Percentiles rank a stretch among this genome's conserved stretches.
These are phyloP conservation scores for Pythium folliculosum DNA, from an alignment of 352 stramenopile species.

Conservation along the genomic window DNA sequence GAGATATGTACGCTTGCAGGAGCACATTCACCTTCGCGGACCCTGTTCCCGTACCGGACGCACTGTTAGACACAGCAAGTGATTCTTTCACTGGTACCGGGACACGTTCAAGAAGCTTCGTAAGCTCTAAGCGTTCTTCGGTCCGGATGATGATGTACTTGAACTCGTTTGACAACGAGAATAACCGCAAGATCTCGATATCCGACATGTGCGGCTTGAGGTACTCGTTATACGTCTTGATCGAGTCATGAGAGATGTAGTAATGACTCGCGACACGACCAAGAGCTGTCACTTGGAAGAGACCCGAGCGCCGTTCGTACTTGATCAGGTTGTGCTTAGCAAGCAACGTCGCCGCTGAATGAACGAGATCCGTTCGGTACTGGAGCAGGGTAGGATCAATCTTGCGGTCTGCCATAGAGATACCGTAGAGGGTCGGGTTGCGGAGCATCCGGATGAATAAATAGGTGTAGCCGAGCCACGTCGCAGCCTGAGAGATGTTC, in stretches of 20 bases:
- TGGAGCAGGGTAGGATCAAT: slow-evolving; percentile 94
- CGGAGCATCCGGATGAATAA: slow-evolving; percentile 99
- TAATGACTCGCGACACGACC: slow-evolving; percentile 98
- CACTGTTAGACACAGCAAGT: slow-evolving; percentile 50
- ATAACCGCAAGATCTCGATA: slow-evolving; percentile 99
- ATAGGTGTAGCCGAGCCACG: slow-evolving; percentile 99
- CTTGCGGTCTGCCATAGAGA: slow-evolving; percentile 86
- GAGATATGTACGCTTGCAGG: slow-evolving; percentile 98
- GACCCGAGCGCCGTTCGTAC: slow-evolving; percentile 96
- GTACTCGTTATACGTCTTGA: slow-evolving; percentile 98
- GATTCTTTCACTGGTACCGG: slow-evolving; percentile 99
- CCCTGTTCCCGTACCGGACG: slow-evolving; percentile 49
- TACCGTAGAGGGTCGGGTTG: slow-evolving; percentile 96
- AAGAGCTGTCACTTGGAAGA: slow-evolving; percentile 96
- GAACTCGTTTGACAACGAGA: slow-evolving; percentile 99
- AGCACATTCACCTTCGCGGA: slow-evolving; percentile 99
- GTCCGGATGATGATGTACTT: slow-evolving; percentile 97
- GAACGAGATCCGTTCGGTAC: slow-evolving; percentile 94
- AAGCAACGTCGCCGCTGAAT: slow-evolving; percentile 95
- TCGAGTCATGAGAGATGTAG: slow-evolving; percentile 98
- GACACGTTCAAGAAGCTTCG: slow-evolving; percentile 96
- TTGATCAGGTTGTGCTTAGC: slow-evolving; percentile 98
- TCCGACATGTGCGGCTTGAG: slow-evolving; percentile 99
- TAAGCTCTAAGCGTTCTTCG: slow-evolving; percentile 99
- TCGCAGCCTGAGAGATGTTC: slow-evolving; percentile 93